phyloP scores from a whole-genome alignment of 2,329 filamentous ascomycete genomes.

The Hyphodiscus sp. region DNA sequence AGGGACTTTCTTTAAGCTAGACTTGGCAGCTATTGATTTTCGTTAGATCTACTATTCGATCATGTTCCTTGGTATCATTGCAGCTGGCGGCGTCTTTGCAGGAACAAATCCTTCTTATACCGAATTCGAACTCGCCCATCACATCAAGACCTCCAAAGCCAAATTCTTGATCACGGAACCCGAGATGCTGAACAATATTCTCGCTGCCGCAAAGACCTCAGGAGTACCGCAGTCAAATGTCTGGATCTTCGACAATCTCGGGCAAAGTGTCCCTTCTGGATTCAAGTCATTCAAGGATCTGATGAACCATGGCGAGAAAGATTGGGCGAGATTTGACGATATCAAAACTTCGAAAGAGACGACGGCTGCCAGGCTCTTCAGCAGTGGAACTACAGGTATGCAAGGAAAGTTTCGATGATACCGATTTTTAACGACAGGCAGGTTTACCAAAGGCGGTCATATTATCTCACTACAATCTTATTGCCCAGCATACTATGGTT shows the following conservation, averaged over 20 bases:
- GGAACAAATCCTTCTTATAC: slow-evolving; percentile 27
- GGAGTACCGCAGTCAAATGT: slow-evolving; percentile 20
- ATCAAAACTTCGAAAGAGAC: slow-evolving; percentile 28
- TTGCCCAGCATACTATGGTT: neutral
- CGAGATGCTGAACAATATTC: slow-evolving; percentile 17
- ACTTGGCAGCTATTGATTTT: neutral
- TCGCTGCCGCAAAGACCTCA: slow-evolving; percentile 23
- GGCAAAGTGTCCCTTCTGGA: slow-evolving; percentile 14
- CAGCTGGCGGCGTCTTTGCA: slow-evolving; percentile 23
- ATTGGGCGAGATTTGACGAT: slow-evolving; percentile 24
- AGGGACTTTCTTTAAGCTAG: neutral
- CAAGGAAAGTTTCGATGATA: neutral
- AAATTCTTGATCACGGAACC: slow-evolving; percentile 25
- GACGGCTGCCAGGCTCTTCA: slow-evolving; percentile 36
- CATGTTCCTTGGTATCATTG: slow-evolving; percentile 23
- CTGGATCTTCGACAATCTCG: slow-evolving; percentile 23
- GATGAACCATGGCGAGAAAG: slow-evolving; percentile 19
- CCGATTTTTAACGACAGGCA: neutral
- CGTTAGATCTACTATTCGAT: slow-evolving; percentile 22
- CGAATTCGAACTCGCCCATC: slow-evolving; percentile 24
- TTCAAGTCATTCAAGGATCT: slow-evolving; percentile 19
- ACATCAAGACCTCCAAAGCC: slow-evolving; percentile 21
- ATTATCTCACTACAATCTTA: neutral
- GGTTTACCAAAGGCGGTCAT: neutral
- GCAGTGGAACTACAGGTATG: slow-evolving; percentile 51